These are phyloP conservation scores for Circinella minor DNA, from an alignment of 371 early-diverging fungal species.

Conservation along the genomic window DNA sequence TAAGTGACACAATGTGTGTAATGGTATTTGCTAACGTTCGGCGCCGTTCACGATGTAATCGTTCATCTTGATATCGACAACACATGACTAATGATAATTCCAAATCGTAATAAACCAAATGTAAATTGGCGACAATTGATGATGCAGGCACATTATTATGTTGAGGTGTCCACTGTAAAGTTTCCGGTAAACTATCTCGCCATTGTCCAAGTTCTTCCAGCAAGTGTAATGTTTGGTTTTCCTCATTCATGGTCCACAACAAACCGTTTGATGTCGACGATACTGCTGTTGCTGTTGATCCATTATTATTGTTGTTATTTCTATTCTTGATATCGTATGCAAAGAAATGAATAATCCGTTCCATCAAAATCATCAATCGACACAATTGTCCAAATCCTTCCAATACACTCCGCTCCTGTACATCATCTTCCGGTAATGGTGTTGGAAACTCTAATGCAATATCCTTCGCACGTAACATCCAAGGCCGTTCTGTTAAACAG, in stretches of 20 bases:
- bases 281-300: not conserved
- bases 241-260: slow-evolving; percentile 44
- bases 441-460: slow-evolving; percentile 43
- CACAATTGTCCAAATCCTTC: slow-evolving; percentile 42
- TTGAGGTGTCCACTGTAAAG: slow-evolving; percentile 35
- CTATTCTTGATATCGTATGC: slow-evolving; percentile 35
- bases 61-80: slow-evolving; percentile 45
- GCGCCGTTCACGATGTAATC: slow-evolving; percentile 39
- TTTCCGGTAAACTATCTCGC: slow-evolving; percentile 37
- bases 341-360: slow-evolving; percentile 44
- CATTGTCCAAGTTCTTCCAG: slow-evolving; percentile 41
- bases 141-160: slow-evolving; percentile 26
- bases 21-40: slow-evolving; percentile 45
- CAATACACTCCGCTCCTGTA: slow-evolving; percentile 32
- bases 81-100: slow-evolving; percentile 50
- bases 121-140: slow-evolving; percentile 39
- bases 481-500: slow-evolving; percentile 44
- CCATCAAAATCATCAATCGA: slow-evolving; percentile 45
- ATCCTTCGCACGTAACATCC: slow-evolving; percentile 45
- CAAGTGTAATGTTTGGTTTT: slow-evolving; percentile 39
- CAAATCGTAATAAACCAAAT: slow-evolving; percentile 41
- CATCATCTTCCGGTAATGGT: slow-evolving; percentile 46
- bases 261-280: too few species aligned
- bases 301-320: not conserved
- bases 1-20: slow-evolving; percentile 42